Evolutionary conservation across 2,329 filamentous ascomycete species (phyloP), one percentile per base, ranked within the genome.

Genomic region (Epichloe uncinata): DNA sequence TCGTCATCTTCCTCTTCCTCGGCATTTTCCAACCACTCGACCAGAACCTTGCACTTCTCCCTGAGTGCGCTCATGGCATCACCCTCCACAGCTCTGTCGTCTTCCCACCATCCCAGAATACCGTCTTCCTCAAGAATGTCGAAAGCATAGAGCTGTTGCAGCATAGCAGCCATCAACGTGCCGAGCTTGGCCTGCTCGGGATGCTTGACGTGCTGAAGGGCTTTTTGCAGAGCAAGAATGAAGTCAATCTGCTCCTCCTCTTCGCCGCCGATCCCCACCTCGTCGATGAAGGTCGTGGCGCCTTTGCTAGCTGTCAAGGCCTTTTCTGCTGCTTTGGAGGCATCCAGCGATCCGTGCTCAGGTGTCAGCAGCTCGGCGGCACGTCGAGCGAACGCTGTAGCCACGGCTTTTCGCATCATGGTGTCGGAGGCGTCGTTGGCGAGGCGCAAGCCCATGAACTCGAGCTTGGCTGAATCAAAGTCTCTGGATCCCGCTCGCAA

Each of bases 391-490:
- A 97, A 91, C 1, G 90, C 86, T 2, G 84, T 80, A 2, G 87
- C 87, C 22, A 97, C 83, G 15, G 93, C 89, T 35, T 84, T 83
- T 42, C 91, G 86, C 60, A 97, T 87, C 65, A 93, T 85, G 56
- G 84, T 78, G 61, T 95, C 91, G 1, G 88, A 90, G 2, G 93
- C 93, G 60, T 97, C 88, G 60, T 86, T 87, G 49, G 84, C 85
- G 65, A 98, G 87, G 11, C 91, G 84, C n/a, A 97, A 74, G 44
- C 88, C 87, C 72, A 90, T 95, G 54, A 98, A 85, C 64, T 98
- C 93, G 35, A 97, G 78, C 63, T 91, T 88, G 46, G 80, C 78
- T 2, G 74, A 74, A 60, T 95, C 90, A 55, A 95, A 93, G 62
- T 94, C 87, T 11, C 81, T 79, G 13, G 79, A 78, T 12, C 82